Conservation (phyloP, 2,329 filamentous ascomycete genomes). For the Penicillium frequentans region DNA sequence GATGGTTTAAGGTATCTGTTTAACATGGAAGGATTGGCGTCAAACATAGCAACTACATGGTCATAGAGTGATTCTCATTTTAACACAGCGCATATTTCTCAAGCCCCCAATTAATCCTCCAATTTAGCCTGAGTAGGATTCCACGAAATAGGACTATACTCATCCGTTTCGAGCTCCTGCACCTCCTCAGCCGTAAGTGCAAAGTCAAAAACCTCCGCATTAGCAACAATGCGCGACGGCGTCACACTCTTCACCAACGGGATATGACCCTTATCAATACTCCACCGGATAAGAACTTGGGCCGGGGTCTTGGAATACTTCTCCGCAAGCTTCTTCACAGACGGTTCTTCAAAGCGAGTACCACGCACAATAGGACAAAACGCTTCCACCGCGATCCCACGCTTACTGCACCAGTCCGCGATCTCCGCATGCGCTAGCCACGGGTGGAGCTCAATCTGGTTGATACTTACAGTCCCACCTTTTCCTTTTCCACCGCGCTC, state of each 20-base stretch:
- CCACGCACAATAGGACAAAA: conserved; percentile 73
- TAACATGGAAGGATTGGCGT: too few species aligned
- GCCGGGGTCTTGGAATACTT: conserved; percentile 69
- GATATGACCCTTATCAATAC: conserved; percentile 64
- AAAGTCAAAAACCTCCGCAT: conserved; percentile 56
- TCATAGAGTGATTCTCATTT: too few species aligned
- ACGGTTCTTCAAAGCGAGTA: conserved; percentile 67
- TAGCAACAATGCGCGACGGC: conserved; percentile 55
- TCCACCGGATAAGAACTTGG: conserved; percentile 74
- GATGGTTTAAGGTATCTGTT: not conserved
- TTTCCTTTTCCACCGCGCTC: conserved; percentile 49
- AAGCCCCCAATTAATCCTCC: conserved; percentile 5
- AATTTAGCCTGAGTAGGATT: conserved; percentile 41
- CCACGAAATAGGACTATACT: conserved; percentile 56
- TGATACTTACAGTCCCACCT: conserved; percentile 63
- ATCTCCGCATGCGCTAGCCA: conserved; percentile 73
- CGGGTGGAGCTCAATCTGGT: conserved; percentile 77
- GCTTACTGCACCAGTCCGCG: conserved; percentile 61
- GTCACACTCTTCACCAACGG: conserved; percentile 59
- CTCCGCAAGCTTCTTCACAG: conserved; percentile 59
- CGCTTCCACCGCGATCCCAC: conserved; percentile 69
- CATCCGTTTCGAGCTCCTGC: conserved; percentile 49
- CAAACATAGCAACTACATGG: not conserved
- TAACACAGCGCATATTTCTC: not conserved
- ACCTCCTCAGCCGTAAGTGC: conserved; percentile 55